Base-by-base conservation (phyloP, 768 basidiomycete species). In the Pholiota molesta region DNA sequence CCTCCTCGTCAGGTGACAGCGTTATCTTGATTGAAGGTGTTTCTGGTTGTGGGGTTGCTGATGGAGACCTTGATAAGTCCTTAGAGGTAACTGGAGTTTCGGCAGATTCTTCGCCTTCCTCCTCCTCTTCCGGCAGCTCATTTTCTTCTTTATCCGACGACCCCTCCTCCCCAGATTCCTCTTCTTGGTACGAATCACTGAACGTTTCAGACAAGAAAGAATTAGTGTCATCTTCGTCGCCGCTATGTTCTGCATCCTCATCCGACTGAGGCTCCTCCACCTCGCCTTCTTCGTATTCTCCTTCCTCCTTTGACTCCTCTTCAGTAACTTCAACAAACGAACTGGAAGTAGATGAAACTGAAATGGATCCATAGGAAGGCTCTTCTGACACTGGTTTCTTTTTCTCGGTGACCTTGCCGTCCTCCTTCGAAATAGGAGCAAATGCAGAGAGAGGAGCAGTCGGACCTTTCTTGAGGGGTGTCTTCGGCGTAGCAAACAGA, bases 1-100 rank as follows among this genome's bases (percentile, higher is more conserved):
- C 69, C 1, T 72, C 64, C 8, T 77, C 70, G 1, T 72, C 65
- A 8, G 77, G 69, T 1, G 79, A 74, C 29, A 75, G 67, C 5
- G 78, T 79, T 17, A 80, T 68, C 14, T 74, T 66, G 28, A 83
- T 78, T 16, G 70, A 71, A 0, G 81, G 81, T 26, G 75, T 68
- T 54, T 86, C 86, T 3, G 81, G 81, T 65, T 83, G 84, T 9
- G 88, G 88, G 8, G 87, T 87, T 14, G 79, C 76, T 16, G 88
- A 87, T 2, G 84, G 77, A 44, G 88, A 87, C 45, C 85, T 78
- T 33, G 80, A 79, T 16, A 63, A 58, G 11, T 82, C 77, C 13
- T 78, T 66, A 1, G 83, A 80, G 2, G 80, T 71, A 35, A 68
- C 54, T 54, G 74, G 60, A n/a, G 74, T 71, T 5, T 79, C 75